These are phyloP conservation scores for Glomus cerebriforme DNA, from an alignment of 192 early-diverging fungal species.

Conservation along the genomic window DNA sequence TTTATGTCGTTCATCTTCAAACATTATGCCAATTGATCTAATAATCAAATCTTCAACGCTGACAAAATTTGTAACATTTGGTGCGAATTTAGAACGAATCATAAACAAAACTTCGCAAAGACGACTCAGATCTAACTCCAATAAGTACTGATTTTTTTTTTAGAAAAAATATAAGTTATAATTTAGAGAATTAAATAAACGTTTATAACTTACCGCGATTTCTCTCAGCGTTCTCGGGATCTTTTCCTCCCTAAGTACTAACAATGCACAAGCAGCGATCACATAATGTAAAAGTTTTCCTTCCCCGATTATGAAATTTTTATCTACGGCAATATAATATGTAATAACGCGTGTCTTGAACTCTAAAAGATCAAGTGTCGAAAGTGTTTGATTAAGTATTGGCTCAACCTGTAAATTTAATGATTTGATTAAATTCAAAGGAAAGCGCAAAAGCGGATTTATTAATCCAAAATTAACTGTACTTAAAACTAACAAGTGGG, in stretches of 20 bases:
- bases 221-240: conserved; percentile 3
- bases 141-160: neutral
- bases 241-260: conserved; percentile 13
- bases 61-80: neutral
- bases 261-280: conserved; percentile 3
- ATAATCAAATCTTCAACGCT: neutral
- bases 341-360: neutral
- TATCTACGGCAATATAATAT: neutral
- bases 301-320: conserved; percentile 2
- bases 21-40: neutral
- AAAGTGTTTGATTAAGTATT: neutral
- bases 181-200: neutral
- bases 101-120: neutral
- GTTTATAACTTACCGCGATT: neutral
- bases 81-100: neutral
- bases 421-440: neutral
- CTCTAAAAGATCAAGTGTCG: neutral
- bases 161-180: neutral
- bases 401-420: neutral
- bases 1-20: conserved; percentile 1
- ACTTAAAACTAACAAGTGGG: neutral
- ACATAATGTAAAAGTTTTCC: neutral
- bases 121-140: neutral
- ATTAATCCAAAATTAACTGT: neutral
- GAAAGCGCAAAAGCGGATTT: neutral